phyloP scores from a whole-genome alignment of 805 yeast species.

The Monosporozyma solicola region DNA sequence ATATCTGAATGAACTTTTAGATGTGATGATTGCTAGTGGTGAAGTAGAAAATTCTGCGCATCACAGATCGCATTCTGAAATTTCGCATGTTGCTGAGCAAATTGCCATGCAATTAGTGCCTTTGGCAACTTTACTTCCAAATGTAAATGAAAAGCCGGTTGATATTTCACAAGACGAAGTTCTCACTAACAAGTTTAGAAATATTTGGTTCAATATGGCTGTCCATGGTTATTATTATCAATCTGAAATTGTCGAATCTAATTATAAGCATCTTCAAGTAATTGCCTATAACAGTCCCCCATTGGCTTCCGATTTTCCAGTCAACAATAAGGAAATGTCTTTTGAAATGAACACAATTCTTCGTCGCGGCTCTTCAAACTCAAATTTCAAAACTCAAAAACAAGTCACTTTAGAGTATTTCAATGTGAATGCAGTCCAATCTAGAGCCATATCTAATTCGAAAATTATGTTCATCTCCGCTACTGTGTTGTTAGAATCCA shows the following conservation, averaged over 20 bases:
- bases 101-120: conserved; percentile 61
- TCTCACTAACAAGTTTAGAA: conserved; percentile 56
- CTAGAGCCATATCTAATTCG: conserved; percentile 53
- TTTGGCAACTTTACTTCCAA: conserved; percentile 66
- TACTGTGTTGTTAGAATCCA: conserved; percentile 63
- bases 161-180: conserved; percentile 34
- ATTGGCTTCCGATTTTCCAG: conserved; percentile 68
- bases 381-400: conserved; percentile 67
- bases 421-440: conserved; percentile 40
- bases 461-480: conserved; percentile 85
- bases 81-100: conserved; percentile 59
- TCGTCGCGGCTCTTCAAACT: conserved; percentile 80
- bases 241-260: conserved; percentile 44
- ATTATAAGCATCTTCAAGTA: conserved; percentile 42
- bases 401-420: conserved; percentile 38
- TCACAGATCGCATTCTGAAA: conserved; percentile 69
- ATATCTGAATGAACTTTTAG: conserved; percentile 59
- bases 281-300: conserved; percentile 88
- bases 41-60: conserved; percentile 68
- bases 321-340: conserved; percentile 83
- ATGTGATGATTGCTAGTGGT: conserved; percentile 63
- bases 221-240: conserved; percentile 76
- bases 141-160: conserved; percentile 38
- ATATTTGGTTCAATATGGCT: conserved; percentile 90
- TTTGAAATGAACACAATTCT: conserved; percentile 85